Evolutionary conservation across 1,284 basidiomycete species (phyloP), one percentile per base, ranked within the genome.

Genomic region (Lignosus rhinocerotis): DNA sequence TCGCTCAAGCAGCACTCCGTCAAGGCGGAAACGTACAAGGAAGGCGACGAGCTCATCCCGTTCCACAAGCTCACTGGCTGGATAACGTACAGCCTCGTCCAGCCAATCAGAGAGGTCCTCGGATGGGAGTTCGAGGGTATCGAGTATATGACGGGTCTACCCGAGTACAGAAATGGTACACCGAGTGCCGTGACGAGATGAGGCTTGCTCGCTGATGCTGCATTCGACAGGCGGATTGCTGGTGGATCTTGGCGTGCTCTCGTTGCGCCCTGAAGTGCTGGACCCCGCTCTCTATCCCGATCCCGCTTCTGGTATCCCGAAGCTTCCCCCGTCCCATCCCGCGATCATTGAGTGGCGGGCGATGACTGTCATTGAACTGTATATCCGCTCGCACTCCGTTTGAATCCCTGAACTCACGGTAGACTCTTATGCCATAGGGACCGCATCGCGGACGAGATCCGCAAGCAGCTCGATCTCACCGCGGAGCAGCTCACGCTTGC

Each of bases 51-150:
- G 59, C 78, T 94, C 41, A 93, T 98, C 3, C 92, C 94, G 0
- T 98, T 98, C 80, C 96, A 98, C 78, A 98, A 98, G 72, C 81
- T 98, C 49, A 93, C 92, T 0, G 92, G 93, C 63, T 98, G 96
- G 96, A 82, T 92, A 58, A 89, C 91, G 14, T 96, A 96, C 74
- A 92, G 88, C 60, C 79, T 96, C 16, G 78, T 96, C 33, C 93
- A 96, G 69, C 88, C 91, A 7, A 83, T 96, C 46, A 83, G 94
- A 72, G 85, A 81, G 61, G 76, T 88, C 1, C 79, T 95, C 3
- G 80, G 83, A 1, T 98, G 94, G 94, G 76, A 78, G 50, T 85
- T 92, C 50, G 84, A 85, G 7, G 93, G 86, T 2, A 74, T 83
- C 46, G 90, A 93, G 67, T 81, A 88, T 65, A 82, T 92, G 80